phyloP scores from a whole-genome alignment of 352 stramenopile genomes.

The Globisporangium acanthophoron region DNA sequence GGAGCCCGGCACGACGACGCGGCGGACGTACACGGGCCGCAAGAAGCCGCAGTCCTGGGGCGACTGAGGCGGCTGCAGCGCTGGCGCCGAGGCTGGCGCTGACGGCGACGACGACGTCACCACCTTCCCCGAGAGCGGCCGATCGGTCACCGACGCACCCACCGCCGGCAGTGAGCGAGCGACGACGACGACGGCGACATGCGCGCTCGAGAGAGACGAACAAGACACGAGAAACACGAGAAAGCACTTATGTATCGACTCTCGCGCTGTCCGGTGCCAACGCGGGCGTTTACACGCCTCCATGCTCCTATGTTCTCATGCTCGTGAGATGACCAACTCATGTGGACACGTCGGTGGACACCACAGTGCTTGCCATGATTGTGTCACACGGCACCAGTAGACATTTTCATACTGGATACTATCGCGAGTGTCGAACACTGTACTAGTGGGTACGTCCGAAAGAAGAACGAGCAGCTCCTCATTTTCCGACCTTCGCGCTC shows the following conservation, averaged over 20 bases:
- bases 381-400: background rate
- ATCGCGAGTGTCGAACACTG: background rate
- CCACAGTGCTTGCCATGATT: too few species aligned
- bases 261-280: too few species aligned
- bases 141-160: too few species aligned
- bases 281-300: too few species aligned
- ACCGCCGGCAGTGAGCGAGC: background rate
- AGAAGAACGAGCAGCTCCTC: background rate
- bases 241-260: background rate
- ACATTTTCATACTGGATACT: too few species aligned
- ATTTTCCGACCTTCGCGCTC: background rate
- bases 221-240: background rate
- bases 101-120: too few species aligned
- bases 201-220: background rate
- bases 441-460: background rate
- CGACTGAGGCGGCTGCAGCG: conserved; percentile 27
- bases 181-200: too few species aligned
- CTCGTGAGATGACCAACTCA: too few species aligned
- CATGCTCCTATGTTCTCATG: too few species aligned
- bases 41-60: conserved; percentile 79
- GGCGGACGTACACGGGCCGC: conserved; percentile 64
- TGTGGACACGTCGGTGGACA: background rate
- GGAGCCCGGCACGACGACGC: conserved; percentile 23
- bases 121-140: background rate
- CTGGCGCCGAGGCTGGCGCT: too few species aligned